phyloP scores from a whole-genome alignment of 2,329 filamentous ascomycete species.

The Blastomyces parvus region DNA sequence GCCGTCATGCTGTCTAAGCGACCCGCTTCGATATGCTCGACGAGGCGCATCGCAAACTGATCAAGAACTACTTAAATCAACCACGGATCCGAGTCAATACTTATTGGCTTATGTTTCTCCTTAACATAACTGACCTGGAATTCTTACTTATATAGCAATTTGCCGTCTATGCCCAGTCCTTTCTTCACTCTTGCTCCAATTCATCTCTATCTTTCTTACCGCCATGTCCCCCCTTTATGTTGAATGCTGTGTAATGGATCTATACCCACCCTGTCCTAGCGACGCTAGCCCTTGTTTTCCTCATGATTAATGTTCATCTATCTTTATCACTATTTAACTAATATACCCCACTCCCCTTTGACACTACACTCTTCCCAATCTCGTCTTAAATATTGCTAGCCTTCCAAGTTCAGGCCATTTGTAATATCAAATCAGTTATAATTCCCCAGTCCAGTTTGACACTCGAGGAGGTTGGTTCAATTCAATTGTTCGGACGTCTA shows the following conservation, averaged over 20 bases:
- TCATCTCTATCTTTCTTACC: neutral
- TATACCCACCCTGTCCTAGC: neutral
- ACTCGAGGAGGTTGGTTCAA: no score
- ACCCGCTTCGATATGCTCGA: constrained; percentile 1
- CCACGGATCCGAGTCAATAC: neutral
- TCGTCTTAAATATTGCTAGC: no score
- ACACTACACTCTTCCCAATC: neutral
- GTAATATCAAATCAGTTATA: no score
- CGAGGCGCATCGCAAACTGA: neutral
- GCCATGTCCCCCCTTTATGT: neutral
- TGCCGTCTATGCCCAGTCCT: neutral
- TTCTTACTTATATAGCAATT: neutral
- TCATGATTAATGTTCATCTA: neutral
- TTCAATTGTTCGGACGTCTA: no score
- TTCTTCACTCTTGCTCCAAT: neutral
- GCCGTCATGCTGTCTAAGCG: constrained; percentile 29
- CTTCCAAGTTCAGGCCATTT: no score
- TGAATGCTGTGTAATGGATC: neutral
- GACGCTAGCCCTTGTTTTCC: neutral
- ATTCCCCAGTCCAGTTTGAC: no score
- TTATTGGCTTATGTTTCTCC: neutral
- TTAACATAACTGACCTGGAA: neutral
- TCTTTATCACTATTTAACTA: neutral
- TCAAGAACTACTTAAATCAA: neutral
- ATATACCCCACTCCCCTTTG: neutral